Evolutionary conservation across 2,329 filamentous ascomycete species (phyloP).

Genomic region (Colletotrichum chlorophyti): DNA sequence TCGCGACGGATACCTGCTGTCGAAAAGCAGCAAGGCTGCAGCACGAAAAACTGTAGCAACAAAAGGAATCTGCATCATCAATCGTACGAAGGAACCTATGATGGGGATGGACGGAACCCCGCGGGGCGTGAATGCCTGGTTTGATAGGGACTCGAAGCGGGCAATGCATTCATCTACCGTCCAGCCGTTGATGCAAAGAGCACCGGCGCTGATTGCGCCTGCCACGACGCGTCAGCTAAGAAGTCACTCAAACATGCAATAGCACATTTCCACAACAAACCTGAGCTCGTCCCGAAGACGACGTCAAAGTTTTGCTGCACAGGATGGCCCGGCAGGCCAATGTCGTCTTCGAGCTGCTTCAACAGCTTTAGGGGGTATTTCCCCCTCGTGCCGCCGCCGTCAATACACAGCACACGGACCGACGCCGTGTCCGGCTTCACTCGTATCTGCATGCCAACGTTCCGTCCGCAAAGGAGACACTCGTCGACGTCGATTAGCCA

Average conservation of each 20-base stretch:
- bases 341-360: constrained; percentile 33
- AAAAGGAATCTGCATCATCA: constrained; percentile 3
- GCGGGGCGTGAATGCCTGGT: neutral
- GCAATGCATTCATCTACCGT: constrained; percentile 5
- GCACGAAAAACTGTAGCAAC: neutral
- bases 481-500: neutral
- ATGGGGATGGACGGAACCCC: neutral
- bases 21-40: neutral
- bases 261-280: neutral
- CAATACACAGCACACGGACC: neutral
- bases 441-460: neutral
- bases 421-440: neutral
- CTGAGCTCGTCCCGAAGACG: constrained; percentile 6
- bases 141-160: neutral
- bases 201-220: neutral
- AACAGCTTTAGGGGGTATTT: constrained; percentile 38
- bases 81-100: neutral
- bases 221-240: neutral
- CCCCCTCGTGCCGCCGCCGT: constrained; percentile 38
- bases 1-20: neutral
- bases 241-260: neutral
- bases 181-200: constrained; percentile 4
- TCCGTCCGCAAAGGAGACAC: neutral
- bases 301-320: constrained; percentile 11
- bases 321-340: constrained; percentile 5